Percentiles rank a stretch among this genome's conserved stretches.
Evolutionary conservation across 306 rosid genomes (phyloP).

Genomic region (Delonix regia): DNA sequence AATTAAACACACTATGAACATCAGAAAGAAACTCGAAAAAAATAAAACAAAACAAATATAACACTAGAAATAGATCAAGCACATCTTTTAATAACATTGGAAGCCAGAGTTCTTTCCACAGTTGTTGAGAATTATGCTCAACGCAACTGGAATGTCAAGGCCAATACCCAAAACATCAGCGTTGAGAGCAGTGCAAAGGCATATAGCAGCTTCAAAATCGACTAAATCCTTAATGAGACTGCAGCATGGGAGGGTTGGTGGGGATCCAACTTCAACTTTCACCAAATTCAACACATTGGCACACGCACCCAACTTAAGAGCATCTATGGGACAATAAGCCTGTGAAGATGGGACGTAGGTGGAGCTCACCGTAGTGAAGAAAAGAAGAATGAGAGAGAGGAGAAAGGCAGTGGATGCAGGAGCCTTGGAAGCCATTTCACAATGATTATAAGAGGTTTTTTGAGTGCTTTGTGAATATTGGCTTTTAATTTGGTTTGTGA

Average conservation of each 20-base stretch:
- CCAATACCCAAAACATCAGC: constrained; percentile 49
- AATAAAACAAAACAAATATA: too few relatives aligned
- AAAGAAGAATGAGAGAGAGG: not conserved
- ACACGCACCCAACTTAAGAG: constrained; percentile 35
- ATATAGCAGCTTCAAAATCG: constrained; percentile 58
- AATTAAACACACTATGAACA: too few relatives aligned
- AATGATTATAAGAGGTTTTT: not conserved
- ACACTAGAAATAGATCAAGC: too few relatives aligned
- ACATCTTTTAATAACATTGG: not conserved
- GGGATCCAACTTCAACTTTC: constrained; percentile 38
- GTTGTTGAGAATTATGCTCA: constrained; percentile 41
- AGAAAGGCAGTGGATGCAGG: not conserved
- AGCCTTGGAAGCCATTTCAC: not conserved
- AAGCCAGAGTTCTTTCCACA: constrained; percentile 32
- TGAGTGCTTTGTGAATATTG: not conserved
- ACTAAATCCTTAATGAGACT: constrained; percentile 46
- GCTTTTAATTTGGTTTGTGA: not conserved
- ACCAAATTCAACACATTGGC: constrained; percentile 37
- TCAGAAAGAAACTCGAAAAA: too few relatives aligned
- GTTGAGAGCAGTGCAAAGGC: constrained; percentile 64
- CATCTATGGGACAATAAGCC: constrained; percentile 1
- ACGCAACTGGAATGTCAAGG: constrained; percentile 35
- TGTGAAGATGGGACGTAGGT: not conserved
- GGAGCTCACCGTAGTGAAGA: not conserved
- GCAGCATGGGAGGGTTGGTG: constrained; percentile 53